Percentiles rank a stretch among this genome's conserved stretches.
phyloP scores from a whole-genome alignment of 495 filamentous ascomycete species.

The Platismatia glauca region DNA sequence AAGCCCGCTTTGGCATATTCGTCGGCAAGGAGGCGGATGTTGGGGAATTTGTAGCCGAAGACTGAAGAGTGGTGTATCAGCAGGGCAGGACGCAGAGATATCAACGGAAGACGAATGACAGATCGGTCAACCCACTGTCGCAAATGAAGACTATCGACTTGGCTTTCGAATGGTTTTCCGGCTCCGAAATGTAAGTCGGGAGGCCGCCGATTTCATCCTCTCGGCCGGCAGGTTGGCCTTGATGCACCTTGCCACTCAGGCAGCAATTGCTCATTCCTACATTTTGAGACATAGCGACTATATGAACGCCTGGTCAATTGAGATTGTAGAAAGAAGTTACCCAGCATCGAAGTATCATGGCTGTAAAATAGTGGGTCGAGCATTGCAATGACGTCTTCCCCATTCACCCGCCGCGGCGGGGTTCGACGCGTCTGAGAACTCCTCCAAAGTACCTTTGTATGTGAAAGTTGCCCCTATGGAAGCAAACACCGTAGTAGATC shows the following conservation, averaged over 20 bases:
- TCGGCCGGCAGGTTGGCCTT: conserved; percentile 31
- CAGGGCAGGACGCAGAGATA: background rate
- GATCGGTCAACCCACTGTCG: conserved; percentile 21
- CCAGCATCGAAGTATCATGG: background rate
- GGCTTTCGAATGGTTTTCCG: conserved; percentile 28
- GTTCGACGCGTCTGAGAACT: background rate
- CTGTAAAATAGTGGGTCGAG: background rate
- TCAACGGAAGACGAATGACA: background rate
- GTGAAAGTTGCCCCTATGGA: too few species aligned
- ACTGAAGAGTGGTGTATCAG: conserved; percentile 18
- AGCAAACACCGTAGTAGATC: too few species aligned
- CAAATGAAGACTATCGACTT: conserved; percentile 31
- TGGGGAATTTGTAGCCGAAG: conserved; percentile 34
- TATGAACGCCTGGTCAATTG: background rate
- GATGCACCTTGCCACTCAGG: conserved; percentile 32
- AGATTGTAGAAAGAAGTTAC: background rate
- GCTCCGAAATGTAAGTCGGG: conserved; percentile 31
- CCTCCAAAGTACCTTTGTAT: too few species aligned
- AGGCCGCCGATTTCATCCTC: conserved; percentile 34
- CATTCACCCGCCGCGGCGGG: background rate
- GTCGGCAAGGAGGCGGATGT: conserved; percentile 38
- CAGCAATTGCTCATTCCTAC: conserved; percentile 25
- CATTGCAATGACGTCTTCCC: background rate
- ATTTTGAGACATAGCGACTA: conserved; percentile 18
- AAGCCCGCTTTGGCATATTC: conserved; percentile 36